Evolutionary conservation across 805 yeast species (phyloP), one percentile per base, ranked within the genome.

Genomic region (Suhomyces xylopsoci): DNA sequence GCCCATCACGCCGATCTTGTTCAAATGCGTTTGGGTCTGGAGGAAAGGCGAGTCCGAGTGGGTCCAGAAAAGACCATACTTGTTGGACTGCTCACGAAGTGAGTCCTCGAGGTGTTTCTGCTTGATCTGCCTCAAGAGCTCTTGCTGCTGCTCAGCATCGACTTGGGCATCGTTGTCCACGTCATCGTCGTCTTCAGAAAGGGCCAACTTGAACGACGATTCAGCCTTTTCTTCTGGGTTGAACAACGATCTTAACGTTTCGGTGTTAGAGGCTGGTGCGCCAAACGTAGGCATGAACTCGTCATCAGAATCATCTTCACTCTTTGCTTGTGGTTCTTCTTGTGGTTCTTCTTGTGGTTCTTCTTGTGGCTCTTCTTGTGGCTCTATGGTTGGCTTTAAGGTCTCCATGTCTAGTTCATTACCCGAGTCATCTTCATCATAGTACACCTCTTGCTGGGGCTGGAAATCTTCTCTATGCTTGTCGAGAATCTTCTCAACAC

Each of bases 41-140:
- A 93, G 73, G 70, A 90, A 93, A 0, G 97, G 97, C 0, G 97
- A 92, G 17, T 87, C 87, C 10, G 77, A 72, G 65, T 93, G 97
- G 1, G 86, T 73, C 79, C 96, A 93, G 67, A 93, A 92, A 34
- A 91, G 72, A 7, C 90, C 84, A 45, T 57, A 62, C 50, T 64
- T 63, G 14, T 54, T 54, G 9, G 53, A 44, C 10, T 58, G 58
- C 46, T 70, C 62, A 40, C 68, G 48, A 20, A 51, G 43, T n/a
- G 51, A 49, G 32, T 68, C 58, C 65, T 75, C 52, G 61, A 67
- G 54, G 48, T 65, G 70, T 43, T 68, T 69, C 30, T 63, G 61
- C 45, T 68, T 64, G 52, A 72, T 69, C 48, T 68, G 69, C 40
- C 63, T 58, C 15, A 71, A 59, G 20, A 74, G 57, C 44, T 63